These are phyloP conservation scores for Leccinum broughii DNA, from an alignment of 768 basidiomycete species.

Conservation along the genomic window DNA sequence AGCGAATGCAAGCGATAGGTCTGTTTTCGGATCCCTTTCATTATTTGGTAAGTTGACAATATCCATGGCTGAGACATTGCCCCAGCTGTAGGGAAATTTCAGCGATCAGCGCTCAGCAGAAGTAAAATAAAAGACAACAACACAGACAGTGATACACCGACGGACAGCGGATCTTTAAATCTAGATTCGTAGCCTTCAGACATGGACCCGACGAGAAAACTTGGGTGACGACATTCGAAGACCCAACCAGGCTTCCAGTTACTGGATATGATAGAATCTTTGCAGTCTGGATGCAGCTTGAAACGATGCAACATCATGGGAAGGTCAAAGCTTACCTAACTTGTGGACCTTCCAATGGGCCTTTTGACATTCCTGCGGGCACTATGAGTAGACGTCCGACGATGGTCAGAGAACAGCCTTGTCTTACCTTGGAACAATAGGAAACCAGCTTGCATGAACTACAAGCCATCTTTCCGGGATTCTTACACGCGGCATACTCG, in stretches of 20 bases:
- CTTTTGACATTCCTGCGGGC: conserved; percentile 40
- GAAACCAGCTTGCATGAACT: conserved; percentile 40
- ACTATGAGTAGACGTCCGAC: not conserved
- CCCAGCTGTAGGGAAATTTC: conserved; percentile 26
- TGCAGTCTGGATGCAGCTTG: conserved; percentile 22
- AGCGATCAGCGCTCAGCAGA: not conserved
- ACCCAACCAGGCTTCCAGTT: conserved; percentile 27
- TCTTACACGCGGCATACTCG: conserved; percentile 27
- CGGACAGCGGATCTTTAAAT: conserved; percentile 28
- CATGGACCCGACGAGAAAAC: conserved; percentile 14
- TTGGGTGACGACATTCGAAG: conserved; percentile 20
- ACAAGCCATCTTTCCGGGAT: conserved; percentile 33
- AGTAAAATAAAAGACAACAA: not conserved
- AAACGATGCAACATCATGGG: not conserved
- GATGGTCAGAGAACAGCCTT: not conserved
- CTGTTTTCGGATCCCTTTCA: conserved; percentile 15
- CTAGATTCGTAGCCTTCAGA: conserved; percentile 9
- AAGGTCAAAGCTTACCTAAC: conserved; percentile 24
- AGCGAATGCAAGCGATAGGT: conserved; percentile 28
- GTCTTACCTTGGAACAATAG: conserved; percentile 42
- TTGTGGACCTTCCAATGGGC: conserved; percentile 44
- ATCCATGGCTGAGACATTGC: conserved; percentile 38
- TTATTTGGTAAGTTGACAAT: conserved; percentile 30
- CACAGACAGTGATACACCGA: conserved; percentile 28
- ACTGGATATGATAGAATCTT: conserved; percentile 20